A percentile compares a stretch with the other conserved stretches of the same genome.
Conservation (phyloP, 2,329 filamentous ascomycete species). For the Talaromyces verruculosus region DNA sequence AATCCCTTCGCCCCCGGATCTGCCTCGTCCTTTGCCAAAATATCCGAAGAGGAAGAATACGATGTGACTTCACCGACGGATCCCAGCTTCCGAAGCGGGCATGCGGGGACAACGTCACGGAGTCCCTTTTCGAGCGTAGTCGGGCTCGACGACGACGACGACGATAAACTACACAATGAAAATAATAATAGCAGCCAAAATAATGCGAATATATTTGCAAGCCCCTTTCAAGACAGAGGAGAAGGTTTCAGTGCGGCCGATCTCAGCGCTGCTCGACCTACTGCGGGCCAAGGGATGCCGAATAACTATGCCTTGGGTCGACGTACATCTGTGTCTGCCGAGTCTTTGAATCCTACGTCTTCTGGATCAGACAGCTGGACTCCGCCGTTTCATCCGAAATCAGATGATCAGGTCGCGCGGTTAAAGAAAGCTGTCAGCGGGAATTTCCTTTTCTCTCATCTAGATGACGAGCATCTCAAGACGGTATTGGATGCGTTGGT, state of each 20-base stretch:
- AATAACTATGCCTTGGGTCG: conserved; percentile 91
- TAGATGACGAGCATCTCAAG: conserved; percentile 87
- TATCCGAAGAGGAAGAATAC: conserved; percentile 79
- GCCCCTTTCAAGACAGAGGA: conserved; percentile 34
- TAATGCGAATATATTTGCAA: conserved; percentile 33
- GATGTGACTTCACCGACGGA: conserved; percentile 76
- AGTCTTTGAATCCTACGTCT: conserved; percentile 86
- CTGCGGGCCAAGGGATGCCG: conserved; percentile 57
- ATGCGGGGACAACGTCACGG: conserved; percentile 33
- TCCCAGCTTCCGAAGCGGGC: conserved; percentile 54
- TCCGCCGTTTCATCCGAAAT: conserved; percentile 81
- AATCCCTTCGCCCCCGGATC: conserved; percentile 78
- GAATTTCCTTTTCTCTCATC: conserved; percentile 91
- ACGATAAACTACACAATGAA: conserved; percentile 17
- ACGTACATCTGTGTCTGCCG: conserved; percentile 92
- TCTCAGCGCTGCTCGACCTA: conserved; percentile 29
- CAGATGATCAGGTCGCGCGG: conserved; percentile 73
- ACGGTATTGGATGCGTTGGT: conserved; percentile 88
- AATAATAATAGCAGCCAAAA: conserved; percentile 22
- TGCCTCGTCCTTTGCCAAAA: conserved; percentile 57
- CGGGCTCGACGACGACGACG: conserved; percentile 26
- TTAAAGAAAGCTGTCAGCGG: conserved; percentile 77
- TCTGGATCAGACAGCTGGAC: conserved; percentile 86
- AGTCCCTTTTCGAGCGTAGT: conserved; percentile 47
- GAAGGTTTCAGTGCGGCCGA: conserved; percentile 24